Percentiles rank a stretch among this genome's conserved stretches.
Conservation (phyloP, 106 monocot genomes). For the Acorus gramineus region DNA sequence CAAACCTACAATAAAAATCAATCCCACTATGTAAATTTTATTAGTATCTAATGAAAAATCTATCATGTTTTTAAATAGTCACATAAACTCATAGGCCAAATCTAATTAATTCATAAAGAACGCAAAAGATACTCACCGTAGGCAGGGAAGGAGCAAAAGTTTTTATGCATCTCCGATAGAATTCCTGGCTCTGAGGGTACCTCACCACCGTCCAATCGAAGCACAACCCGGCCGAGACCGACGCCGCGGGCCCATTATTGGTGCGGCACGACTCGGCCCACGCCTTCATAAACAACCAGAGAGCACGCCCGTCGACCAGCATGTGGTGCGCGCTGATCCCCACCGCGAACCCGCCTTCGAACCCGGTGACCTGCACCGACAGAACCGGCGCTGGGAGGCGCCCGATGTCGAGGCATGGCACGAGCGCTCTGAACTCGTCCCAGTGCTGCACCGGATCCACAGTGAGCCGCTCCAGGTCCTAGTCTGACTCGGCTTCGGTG, state of each 20-base stretch:
- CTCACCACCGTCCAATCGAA: constrained; percentile 21
- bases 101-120: no score
- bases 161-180: no score
- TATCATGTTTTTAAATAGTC: no score
- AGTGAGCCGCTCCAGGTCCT: constrained; percentile 18
- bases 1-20: no score
- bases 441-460: constrained; percentile 16
- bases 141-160: no score
- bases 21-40: no score
- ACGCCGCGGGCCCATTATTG: background rate
- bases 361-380: constrained; percentile 23
- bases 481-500: constrained; percentile 24
- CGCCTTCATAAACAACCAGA: constrained; percentile 26
- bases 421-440: constrained; percentile 14
- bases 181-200: background rate
- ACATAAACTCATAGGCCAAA: no score
- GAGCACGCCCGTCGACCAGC: constrained; percentile 24
- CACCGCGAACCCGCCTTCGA: constrained; percentile 25
- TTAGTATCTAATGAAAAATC: no score
- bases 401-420: constrained; percentile 11
- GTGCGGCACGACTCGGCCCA: constrained; percentile 17
- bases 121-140: no score
- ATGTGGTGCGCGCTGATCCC: constrained; percentile 28
- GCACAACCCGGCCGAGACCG: background rate
- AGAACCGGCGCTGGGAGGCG: constrained; percentile 20